Base-by-base conservation (phyloP, 2,329 filamentous ascomycete genomes). In the Penicillium sumatraense region DNA sequence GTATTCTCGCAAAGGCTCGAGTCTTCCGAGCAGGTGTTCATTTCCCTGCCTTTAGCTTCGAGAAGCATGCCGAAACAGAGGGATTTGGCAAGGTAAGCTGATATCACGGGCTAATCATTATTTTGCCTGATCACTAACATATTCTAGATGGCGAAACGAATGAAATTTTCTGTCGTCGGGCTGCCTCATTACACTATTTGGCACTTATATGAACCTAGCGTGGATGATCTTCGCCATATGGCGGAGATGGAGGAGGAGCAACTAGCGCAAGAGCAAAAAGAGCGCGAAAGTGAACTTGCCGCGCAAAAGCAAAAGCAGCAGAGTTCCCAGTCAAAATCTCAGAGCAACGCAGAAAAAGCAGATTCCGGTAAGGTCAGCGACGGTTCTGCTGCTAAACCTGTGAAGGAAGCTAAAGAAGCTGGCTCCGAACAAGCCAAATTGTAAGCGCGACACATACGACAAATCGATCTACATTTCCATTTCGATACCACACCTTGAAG, bases 161-260 rank as follows among this genome's bases (percentile, higher is more conserved):
- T 99, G 95, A 83, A 89, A 56, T 98, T 91, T 70, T 96, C 93
- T 0, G 95, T 99, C 16, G 89, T 99, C 55, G 95, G 95, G 27
- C 82, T 99, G 44, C 95, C 95, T 6, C 95, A 99, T 72, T 99
- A 99, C 75, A 96, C 92, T 1, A 97, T 99, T 62, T 99, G 95
- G 95, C 95, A 99, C 87, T 82, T 99, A 68, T 99, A 99, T 79
- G 95, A 99, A 75, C 95, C 95, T n/a, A 96, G 91, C 68, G 90
- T 97, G 14, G 95, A 99, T 69, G 95, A 99, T 68, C 90, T 98
- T 60, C 88, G 90, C 56, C 95, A 98, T 70, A 99, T 99, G 95
- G 93, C 93, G 80, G 92, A 97, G 76, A 97, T 98, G 93, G 93
- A 98, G 71, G 82, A 87, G 61, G 93, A 98, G 72, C 86, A 89